Evolutionary conservation across 371 early-diverging fungal species (phyloP), one percentile per base, ranked within the genome.

Genomic region (Mortierella sp.): DNA sequence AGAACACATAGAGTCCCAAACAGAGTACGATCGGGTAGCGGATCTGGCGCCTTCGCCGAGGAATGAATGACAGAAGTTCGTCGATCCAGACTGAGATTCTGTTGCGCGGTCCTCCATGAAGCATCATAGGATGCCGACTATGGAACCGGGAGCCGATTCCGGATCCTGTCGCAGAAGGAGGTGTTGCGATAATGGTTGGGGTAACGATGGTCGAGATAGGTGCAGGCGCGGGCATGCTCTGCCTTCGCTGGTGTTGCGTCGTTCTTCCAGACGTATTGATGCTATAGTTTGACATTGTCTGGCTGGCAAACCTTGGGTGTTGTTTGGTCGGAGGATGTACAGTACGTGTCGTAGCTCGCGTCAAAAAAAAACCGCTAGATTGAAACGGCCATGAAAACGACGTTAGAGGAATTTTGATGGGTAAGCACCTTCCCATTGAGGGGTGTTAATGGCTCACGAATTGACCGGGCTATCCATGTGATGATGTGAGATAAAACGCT

Each of bases 21-120:
- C 56, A 30, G 0, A 78, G 9, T 4, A 81, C 26, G 0, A 82
- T 5, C 1, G 84, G 56, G 31, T 63, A 78, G 2, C 73, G 64
- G 51, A 81, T 78, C 52, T 82, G 80, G 41, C 80, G 80, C 41
- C 83, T 67, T 41, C 80, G 56, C 51, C 83, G 73, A 27, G 76
- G 76, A 19, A 69, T 56, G 28, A 60, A 64, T 0, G 69, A 59
- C 5, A 75, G 49, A 7, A 49, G 11, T 6, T 48, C 14, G 2
- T 75, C 70, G 43, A 64, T 39, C 64, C 56, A 61, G 28, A 11
- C 60, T 9, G 55, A 28, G 47, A 68, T 23, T 11, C 43, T 50
- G 54, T 49, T 60, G 28, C 27, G 15, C 4, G 69, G 50, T 12
- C 69, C 69, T 26, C 75, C 68, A 37, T 69, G 76, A 19, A 76